Evolutionary conservation across 23 red algal genomes (phyloP), one percentile per base, ranked within the genome.

Genomic region (Gracilariopsis chorda): DNA sequence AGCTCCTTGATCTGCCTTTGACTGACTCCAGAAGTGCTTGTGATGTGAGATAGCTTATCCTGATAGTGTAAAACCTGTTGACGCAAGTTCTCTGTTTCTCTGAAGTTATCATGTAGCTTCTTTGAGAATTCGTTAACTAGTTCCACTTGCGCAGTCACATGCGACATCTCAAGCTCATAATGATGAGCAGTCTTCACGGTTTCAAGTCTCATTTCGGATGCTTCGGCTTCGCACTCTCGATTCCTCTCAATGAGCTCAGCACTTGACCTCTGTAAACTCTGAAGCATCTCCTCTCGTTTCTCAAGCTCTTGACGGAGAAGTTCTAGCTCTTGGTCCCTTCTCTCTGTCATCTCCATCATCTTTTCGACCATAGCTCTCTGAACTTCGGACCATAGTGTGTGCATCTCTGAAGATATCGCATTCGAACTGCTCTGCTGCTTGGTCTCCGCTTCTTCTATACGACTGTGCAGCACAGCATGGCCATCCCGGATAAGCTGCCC

Each of bases 51-150:
- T 30, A 87, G 63, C 57, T 87, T 87, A 48, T 87, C 82, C 65
- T 87, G 82, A 45, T 87, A 87, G 7, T 87, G 82, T 16, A 87
- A 23, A 35, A 87, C 82, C 30, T 87, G 82, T 32, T 87, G 82
- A 14, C 82, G 82, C 3, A 87, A 41, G 43, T 87, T 87, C 19
- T 87, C 82, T 17, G 82, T 87, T 48, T 87, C 82, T 39, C 82
- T 70, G 44, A 87, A 87, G 60, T 87, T 87, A 25, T 87, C 82
- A 69, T 87, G 82, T 37, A 87, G 65, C 82, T 87, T 87, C 65
- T 87, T 87, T 13, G 82, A 87, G 19, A 87, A 87, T 41, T 87
- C 82, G 58, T 87, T 87, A 24, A 87, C 82, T 21, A 87, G 82
- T 62, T 87, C 82, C 10, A 87, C 82, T 19, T 87, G 82, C 10